Evolutionary conservation across 139 green algal genomes (phyloP).

Genomic region (Tetradesmus lagerheimii): DNA sequence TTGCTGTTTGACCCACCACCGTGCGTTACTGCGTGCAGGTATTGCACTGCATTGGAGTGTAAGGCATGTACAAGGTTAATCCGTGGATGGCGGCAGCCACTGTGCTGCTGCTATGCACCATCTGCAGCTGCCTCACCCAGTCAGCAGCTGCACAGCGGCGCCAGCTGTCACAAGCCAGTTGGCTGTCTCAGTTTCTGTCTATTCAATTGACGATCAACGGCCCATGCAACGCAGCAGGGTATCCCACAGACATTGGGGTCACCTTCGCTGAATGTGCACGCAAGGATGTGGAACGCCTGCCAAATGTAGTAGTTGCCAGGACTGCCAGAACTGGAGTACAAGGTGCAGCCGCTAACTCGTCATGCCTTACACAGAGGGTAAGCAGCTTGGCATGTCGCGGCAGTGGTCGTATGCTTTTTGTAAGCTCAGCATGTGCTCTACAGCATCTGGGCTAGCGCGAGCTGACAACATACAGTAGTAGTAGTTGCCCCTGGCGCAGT

Average conservation of each 20-base stretch:
- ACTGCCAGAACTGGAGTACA: background rate
- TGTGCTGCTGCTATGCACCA: background rate
- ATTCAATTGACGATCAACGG: background rate
- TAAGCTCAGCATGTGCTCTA: too few species aligned
- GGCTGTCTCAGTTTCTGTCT: background rate
- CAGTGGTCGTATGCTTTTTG: too few species aligned
- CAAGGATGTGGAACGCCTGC: background rate
- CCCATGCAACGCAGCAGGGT: background rate
- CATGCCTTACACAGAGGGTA: background rate
- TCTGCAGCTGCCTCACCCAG: background rate
- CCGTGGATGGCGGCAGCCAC: background rate
- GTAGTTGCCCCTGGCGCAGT: too few species aligned
- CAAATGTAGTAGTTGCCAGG: background rate
- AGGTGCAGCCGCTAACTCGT: too few species aligned
- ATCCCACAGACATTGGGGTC: background rate
- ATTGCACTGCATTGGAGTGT: background rate
- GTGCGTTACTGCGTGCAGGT: background rate
- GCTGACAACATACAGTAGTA: too few species aligned
- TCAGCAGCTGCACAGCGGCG: background rate
- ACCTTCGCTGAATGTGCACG: background rate
- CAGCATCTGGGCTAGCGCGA: too few species aligned
- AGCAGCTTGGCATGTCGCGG: too few species aligned
- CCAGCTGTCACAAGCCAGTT: background rate
- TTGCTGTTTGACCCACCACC: too few species aligned
- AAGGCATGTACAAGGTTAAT: background rate